Base-by-base conservation (phyloP, 139 green algal genomes). In the Zygnema circumcarinatum region DNA sequence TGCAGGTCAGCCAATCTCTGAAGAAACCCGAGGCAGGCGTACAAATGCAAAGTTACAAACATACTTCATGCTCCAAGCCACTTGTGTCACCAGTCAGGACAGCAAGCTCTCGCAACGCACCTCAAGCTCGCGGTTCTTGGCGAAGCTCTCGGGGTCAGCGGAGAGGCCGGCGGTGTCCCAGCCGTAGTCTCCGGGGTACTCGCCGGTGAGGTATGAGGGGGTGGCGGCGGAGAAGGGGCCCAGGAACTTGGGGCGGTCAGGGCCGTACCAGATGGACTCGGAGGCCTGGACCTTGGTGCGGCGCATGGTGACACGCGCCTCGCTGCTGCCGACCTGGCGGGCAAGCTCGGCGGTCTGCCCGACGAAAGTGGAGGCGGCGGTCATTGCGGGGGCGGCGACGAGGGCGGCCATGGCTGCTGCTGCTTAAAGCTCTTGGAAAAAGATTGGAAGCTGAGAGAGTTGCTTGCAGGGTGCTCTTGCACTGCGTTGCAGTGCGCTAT, bases 81-180 rank as follows among this genome's bases (percentile, higher is more conserved):
- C n/a, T n/a, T n/a, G n/a, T n/a, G n/a, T n/a, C n/a, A 62, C 47
- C 47, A 62, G 7, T 16, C 47, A 62, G 47, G 7, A 62, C 7
- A 62, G 16, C 16, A 62, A 16, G 47, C 16, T 16, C 7, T 16
- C 16, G 69, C 7, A 78, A 78, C 16, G 29, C 2, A 86, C 62
- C 83, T 88, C 83, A 75, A 85, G 68, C 83, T 88, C 83, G 68
- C 83, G 83, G 83, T 88, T 78, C 38, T 72, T 92, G 74, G 94
- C 91, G 91, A 98, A 98, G 91, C 95, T 98, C 93, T 97, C 93
- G 72, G 96, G 96, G 92, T 98, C 96, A 76, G 96, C 95, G 33
- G 96, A 98, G 88, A 98, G 94, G 82, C 96, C 96, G 80, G 94
- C 95, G 73, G 96, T 98, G 94, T 98, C 96, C 96, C 96, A 98